phyloP scores from a whole-genome alignment of 805 yeast species.

The Nakazawaea wickerhamii region DNA sequence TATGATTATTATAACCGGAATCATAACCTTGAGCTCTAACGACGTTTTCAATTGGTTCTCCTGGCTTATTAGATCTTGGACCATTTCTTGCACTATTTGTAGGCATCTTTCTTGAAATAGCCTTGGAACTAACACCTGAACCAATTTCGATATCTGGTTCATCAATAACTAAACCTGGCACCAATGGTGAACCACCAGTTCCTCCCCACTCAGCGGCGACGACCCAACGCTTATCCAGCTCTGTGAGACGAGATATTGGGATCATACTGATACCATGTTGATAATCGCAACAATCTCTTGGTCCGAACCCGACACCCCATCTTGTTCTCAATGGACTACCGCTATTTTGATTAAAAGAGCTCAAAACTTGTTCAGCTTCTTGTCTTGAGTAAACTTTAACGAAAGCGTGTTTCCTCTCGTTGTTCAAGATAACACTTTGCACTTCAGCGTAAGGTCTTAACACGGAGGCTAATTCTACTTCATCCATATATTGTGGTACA shows the following conservation, averaged over 20 bases:
- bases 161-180: constrained; percentile 77
- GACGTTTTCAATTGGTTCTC: constrained; percentile 37
- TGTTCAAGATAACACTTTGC: constrained; percentile 82
- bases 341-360: constrained; percentile 57
- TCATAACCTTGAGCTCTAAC: constrained; percentile 14
- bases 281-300: constrained; percentile 96
- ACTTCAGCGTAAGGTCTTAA: constrained; percentile 86
- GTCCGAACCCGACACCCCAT: constrained; percentile 99
- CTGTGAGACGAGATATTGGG: constrained; percentile 84
- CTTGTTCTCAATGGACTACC: constrained; percentile 68
- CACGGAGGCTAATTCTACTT: constrained; percentile 59
- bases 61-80: constrained; percentile 70
- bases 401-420: constrained; percentile 91
- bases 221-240: constrained; percentile 90
- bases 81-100: constrained; percentile 83
- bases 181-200: constrained; percentile 80
- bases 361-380: constrained; percentile 83
- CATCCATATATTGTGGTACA: constrained; percentile 78
- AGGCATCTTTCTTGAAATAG: constrained; percentile 88
- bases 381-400: constrained; percentile 88
- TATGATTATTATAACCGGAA: constrained; percentile 18
- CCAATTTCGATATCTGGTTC: constrained; percentile 98
- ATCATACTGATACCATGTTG: constrained; percentile 84
- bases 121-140: constrained; percentile 86
- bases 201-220: constrained; percentile 95